These are phyloP conservation scores for Blastomyces emzantsi DNA, from an alignment of 2,329 filamentous ascomycete genomes.

Conservation along the genomic window DNA sequence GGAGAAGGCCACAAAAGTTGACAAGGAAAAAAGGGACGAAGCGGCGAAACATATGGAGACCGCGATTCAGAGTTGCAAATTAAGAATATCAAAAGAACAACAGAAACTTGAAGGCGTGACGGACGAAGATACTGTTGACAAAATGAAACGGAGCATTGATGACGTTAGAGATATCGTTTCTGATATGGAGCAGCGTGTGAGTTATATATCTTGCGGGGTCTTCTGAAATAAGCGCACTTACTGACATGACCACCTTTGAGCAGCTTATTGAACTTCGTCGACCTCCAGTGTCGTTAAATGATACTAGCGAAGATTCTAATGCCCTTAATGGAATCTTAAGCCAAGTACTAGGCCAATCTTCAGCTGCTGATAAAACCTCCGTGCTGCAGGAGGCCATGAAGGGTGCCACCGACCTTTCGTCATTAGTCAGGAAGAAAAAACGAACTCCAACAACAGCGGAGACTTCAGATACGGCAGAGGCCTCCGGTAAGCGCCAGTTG, in stretches of 20 bases:
- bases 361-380: conserved; percentile 44
- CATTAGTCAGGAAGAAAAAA: conserved; percentile 49
- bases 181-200: conserved; percentile 52
- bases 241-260: neutral
- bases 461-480: conserved; percentile 8
- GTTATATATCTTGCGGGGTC: conserved; percentile 14
- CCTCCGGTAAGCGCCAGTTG: conserved; percentile 23
- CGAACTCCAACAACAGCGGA: conserved; percentile 16
- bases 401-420: conserved; percentile 50
- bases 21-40: conserved; percentile 49
- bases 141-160: conserved; percentile 41
- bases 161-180: conserved; percentile 54
- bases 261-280: conserved; percentile 49
- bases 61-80: conserved; percentile 50
- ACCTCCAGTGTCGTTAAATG: conserved; percentile 43
- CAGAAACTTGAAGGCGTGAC: conserved; percentile 33
- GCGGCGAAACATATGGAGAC: conserved; percentile 51
- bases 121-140: conserved; percentile 33
- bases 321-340: conserved; percentile 50
- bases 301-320: conserved; percentile 28
- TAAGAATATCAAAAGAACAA: conserved; percentile 47
- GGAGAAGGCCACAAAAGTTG: conserved; percentile 30
- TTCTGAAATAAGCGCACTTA: neutral
- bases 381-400: conserved; percentile 46
- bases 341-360: conserved; percentile 46